Conservation (phyloP, 2,329 filamentous ascomycete genomes). For the Juglanconis sp. region DNA sequence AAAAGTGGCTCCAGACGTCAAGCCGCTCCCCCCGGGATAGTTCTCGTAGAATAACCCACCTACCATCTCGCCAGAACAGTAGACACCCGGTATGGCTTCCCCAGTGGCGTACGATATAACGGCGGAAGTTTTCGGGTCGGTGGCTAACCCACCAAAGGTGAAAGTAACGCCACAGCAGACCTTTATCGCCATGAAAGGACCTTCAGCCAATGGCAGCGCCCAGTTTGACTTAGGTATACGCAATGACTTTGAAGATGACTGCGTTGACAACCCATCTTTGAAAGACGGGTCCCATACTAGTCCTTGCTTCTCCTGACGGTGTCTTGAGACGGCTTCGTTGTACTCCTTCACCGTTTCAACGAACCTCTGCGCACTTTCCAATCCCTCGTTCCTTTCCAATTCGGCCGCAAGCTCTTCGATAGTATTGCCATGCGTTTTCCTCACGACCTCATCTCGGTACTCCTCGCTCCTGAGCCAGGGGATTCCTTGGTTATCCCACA, state of each 20-base stretch:
- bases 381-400: constrained; percentile 39
- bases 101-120: constrained; percentile 46
- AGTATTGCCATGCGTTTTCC: constrained; percentile 46
- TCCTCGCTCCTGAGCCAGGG: constrained; percentile 58
- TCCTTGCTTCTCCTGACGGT: constrained; percentile 41
- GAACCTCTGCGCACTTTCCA: constrained; percentile 45
- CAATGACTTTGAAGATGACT: constrained; percentile 43
- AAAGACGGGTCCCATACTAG: constrained; percentile 56
- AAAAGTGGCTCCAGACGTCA: constrained; percentile 58
- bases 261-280: constrained; percentile 60
- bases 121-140: constrained; percentile 51
- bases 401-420: constrained; percentile 55
- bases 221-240: constrained; percentile 61
- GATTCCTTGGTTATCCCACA: constrained; percentile 56
- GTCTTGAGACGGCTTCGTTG: constrained; percentile 52
- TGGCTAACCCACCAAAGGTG: constrained; percentile 62
- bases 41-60: constrained; percentile 63
- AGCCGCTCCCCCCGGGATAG: constrained; percentile 60
- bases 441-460: constrained; percentile 56
- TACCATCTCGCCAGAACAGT: constrained; percentile 63
- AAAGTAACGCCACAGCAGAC: constrained; percentile 66
- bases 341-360: constrained; percentile 51
- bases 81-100: constrained; percentile 51
- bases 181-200: constrained; percentile 61
- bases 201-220: constrained; percentile 55